Base-by-base conservation (phyloP, 768 basidiomycete species). In the Rhizopogon rudus region DNA sequence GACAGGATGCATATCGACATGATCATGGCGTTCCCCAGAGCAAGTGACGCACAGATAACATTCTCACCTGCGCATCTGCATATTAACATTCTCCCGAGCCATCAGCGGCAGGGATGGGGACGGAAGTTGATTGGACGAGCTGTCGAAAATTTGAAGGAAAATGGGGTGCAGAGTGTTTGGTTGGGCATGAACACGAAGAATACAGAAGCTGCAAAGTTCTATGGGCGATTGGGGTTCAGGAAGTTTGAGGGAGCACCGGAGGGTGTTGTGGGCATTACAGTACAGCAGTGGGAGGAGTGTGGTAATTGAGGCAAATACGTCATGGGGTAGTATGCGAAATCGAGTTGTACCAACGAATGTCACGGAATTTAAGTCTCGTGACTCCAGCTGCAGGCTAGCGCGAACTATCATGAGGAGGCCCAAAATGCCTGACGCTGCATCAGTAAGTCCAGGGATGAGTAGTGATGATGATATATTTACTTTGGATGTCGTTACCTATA, bases 41-140 rank as follows among this genome's bases (percentile, higher is more conserved):
- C 81, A 1, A 67, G 79, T 14, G 78, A 81, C 8, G 75, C 78
- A n/a, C 79, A 78, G 58, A 71, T 88, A 57, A 70, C 75, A 5
- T 87, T 86, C 64, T 83, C 88, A 16, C 79, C 83, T 10, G 88
- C 88, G 8, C 88, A 91, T 68, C 59, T 91, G 60, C 89, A 92
- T 65, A 84, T 91, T 63, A 74, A 92, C 60, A 81, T 91, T 53
- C 64, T 91, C 61, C 77, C 83, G 25, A 75, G 74, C 42, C 81
- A 87, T 65, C 88, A 88, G 66, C 73, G 80, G 53, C 78, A 78
- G 57, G 88, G 88, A 22, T 88, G 83, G 82, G 89, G 88, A n/a
- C 77, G 75, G 64, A 81, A 69, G 65, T 66, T 91, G 60, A 81
- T 91, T 37, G 74, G 68, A 44, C 69, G 61, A 35, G 86, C 80